Base-by-base conservation (phyloP, 768 basidiomycete species). In the Russula lepida region DNA sequence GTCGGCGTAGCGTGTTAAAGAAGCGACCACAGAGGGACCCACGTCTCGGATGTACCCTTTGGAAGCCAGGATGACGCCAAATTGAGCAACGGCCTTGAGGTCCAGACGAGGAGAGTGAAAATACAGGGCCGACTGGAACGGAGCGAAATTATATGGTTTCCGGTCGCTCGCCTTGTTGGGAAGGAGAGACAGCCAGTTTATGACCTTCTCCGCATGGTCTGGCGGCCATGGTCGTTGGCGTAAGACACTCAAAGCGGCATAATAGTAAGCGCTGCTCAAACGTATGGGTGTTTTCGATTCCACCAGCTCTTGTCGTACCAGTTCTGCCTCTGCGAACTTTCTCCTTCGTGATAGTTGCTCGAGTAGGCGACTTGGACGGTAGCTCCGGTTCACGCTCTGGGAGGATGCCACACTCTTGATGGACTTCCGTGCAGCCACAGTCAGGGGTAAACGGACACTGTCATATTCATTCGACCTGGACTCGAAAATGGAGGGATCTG, bases 1-100 rank as follows among this genome's bases (percentile, higher is more conserved):
- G 6, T 69, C 59, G 2, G 78, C 74, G 68, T 77, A 80, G 23
- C 78, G 78, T 41, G 79, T 71, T 21, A 86, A 68, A 4, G 71
- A 69, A 2, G 76, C 72, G 33, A 81, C 60, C 53, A 70, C 68
- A 7, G 68, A 6, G 0, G 28, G 2, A 4, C 64, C 43, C 11
- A 69, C 13, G 0, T 11, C 39, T 7, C 23, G 27, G 58, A 66
- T 54, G 58, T 78, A 79, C 0, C 84, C 84, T 64, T 81, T 83
- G 19, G 72, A 69, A 3, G 78, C 77, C n/a, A 75, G 72, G 4
- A 76, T 69, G 47, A 76, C 56, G 21, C 76, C 80, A 52, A 83
- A 79, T 15, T 69, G 73, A 57, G 75, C 66, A 17, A 81, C 61
- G 27, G 81, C 71, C 1, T 68, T 54, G 19, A 78, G 69, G 30